Conservation (phyloP, 1,284 basidiomycete species). For the Lentinula novae-zelandiae region DNA sequence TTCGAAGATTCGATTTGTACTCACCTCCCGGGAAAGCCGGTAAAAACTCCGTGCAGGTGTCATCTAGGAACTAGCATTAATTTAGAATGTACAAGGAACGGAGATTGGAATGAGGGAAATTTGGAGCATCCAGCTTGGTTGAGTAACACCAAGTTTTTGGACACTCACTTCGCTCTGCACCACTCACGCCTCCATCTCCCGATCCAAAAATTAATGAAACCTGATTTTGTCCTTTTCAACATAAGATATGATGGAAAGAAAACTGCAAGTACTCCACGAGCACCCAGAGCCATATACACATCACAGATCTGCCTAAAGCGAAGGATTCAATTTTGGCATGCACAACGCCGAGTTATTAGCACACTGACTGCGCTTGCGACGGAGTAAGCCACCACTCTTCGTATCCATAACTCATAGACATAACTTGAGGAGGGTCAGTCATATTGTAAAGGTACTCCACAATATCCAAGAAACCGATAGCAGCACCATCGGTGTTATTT, state of each 20-base stretch:
- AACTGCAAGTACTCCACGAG: neutral
- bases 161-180: conserved; percentile 1
- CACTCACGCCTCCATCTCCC: conserved; percentile 11
- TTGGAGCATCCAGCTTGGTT: neutral
- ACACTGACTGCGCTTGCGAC: conserved; percentile 4
- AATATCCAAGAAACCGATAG: conserved; percentile 8
- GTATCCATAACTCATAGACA: conserved; percentile 13
- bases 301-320: conserved; percentile 4
- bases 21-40: conserved; percentile 9
- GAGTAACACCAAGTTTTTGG: neutral
- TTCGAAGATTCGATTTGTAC: neutral
- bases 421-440: conserved; percentile 11
- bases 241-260: neutral
- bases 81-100: neutral
- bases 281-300: conserved; percentile 9
- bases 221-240: neutral
- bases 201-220: conserved; percentile 6
- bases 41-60: conserved; percentile 8
- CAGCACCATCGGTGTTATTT: conserved; percentile 13
- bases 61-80: neutral
- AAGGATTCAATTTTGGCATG: neutral
- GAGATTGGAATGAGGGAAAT: no score
- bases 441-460: conserved; percentile 10
- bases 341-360: neutral
- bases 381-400: conserved; percentile 10